phyloP scores from a whole-genome alignment of 2,329 filamentous ascomycete genomes.

The Aspergillus ochraceoroseus region DNA sequence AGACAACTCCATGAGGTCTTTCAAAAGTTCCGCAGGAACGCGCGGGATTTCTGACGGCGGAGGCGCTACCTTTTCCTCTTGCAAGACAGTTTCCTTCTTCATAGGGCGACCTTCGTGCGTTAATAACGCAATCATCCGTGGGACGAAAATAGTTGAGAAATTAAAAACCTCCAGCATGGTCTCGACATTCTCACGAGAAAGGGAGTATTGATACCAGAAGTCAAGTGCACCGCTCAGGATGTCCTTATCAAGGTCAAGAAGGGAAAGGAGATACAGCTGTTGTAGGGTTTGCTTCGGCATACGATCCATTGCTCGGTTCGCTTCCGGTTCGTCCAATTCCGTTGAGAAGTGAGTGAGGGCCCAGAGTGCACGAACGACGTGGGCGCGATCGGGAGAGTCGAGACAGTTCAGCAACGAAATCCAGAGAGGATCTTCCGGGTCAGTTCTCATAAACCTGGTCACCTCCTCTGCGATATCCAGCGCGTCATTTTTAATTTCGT shows the following conservation, averaged over 20 bases:
- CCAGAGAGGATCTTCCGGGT: conserved; percentile 72
- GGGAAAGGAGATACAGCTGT: conserved; percentile 38
- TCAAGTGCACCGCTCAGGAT: conserved; percentile 82
- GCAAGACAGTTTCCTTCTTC: conserved; percentile 56
- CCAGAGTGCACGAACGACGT: conserved; percentile 72
- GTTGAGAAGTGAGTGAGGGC: conserved; percentile 84
- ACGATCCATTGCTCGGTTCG: conserved; percentile 54
- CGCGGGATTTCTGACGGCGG: conserved; percentile 59
- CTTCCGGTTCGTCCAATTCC: conserved; percentile 73
- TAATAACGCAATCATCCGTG: conserved; percentile 73
- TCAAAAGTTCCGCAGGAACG: conserved; percentile 66
- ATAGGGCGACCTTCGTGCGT: conserved; percentile 65
- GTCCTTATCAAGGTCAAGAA: conserved; percentile 69
- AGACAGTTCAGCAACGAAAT: conserved; percentile 58
- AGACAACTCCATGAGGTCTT: conserved; percentile 67
- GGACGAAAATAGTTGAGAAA: conserved; percentile 54
- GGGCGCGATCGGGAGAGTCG: conserved; percentile 69
- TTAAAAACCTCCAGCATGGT: conserved; percentile 39
- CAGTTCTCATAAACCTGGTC: conserved; percentile 71
- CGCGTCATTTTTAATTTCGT: conserved; percentile 84
- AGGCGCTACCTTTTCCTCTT: conserved; percentile 54
- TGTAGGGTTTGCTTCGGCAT: conserved; percentile 63
- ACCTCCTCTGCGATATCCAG: conserved; percentile 89
- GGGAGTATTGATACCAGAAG: conserved; percentile 93
- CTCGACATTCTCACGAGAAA: conserved; percentile 77